Base-by-base conservation (phyloP, 192 early-diverging fungal species). In the Geranomyces variabilis region DNA sequence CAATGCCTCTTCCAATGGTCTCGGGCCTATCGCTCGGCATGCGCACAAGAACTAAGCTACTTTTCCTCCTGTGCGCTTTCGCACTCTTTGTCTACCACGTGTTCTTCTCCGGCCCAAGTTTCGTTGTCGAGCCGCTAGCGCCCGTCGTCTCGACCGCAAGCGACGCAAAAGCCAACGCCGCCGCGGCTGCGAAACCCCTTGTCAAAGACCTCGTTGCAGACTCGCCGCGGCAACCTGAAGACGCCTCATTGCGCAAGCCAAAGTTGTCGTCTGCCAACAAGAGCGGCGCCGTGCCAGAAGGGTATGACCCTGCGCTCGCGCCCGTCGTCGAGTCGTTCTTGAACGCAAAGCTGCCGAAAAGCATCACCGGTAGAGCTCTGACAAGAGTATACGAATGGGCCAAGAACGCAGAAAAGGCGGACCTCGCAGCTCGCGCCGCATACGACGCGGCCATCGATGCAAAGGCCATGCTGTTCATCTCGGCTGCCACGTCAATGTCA, bases 391-490 rank as follows among this genome's bases (percentile, higher is more conserved):
- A 72, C 47, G 70, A 72, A 28, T 72, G 43, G 70, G 70, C 70
- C 26, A 12, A 53, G 22, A 63, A 72, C 29, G 70, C 70, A 1
- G 61, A 72, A 21, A 21, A 36, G 46, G 70, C 70, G 9, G 70
- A 72, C 36, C 29, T 53, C 4, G 60, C 46, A 14, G 70, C 70
- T 34, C 59, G 70, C 17, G 21, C 30, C 19, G 70, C 70, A 0
- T 72, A 72, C 44, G 70, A 55, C 30, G 61, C 17, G 5, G 70
- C 70, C 9, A 64, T 72, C 46, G 70, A 72, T 64, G 46, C 70
- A 64, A 72, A 72, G 65, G 73, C 73, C 36, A 46, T 75, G 45
- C 48, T 75, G 24, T 68, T 60, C 41, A 69, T 75, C 19, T 67
- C 73, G 34, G 73, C 73, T 22, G 73, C 63, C 2, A 75, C 73